Evolutionary conservation across 2,329 filamentous ascomycete genomes (phyloP).

Genomic region (Thelonectria discophora): DNA sequence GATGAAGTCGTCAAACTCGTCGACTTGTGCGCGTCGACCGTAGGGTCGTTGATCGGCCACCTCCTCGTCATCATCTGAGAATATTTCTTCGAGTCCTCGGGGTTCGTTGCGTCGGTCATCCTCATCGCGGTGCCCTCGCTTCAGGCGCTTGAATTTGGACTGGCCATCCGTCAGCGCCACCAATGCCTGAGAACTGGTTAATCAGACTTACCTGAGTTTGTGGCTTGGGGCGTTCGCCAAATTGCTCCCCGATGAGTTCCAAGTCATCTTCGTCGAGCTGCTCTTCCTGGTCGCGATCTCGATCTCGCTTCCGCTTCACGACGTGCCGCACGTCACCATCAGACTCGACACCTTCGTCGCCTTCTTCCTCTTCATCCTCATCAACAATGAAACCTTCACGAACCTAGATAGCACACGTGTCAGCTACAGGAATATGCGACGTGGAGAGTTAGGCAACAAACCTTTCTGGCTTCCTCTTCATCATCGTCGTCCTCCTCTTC

Average conservation of each 20-base stretch:
- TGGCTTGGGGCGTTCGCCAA: conserved; percentile 69
- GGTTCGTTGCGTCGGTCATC: conserved; percentile 70
- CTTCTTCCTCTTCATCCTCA: conserved; percentile 79
- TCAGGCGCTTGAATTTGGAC: conserved; percentile 95
- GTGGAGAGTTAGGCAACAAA: conserved; percentile 51
- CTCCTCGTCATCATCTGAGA: conserved; percentile 92
- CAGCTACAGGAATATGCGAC: conserved; percentile 2
- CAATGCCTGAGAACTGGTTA: neutral
- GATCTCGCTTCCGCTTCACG: conserved; percentile 78
- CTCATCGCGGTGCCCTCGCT: conserved; percentile 85
- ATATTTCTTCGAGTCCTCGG: conserved; percentile 88
- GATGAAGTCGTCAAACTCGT: conserved; percentile 95
- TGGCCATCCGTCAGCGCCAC: conserved; percentile 48
- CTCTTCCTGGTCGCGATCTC: conserved; percentile 84
- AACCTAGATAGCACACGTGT: conserved; percentile 62
- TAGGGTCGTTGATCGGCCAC: conserved; percentile 64
- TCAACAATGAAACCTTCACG: conserved; percentile 96
- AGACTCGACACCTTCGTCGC: conserved; percentile 70
- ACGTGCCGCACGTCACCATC: conserved; percentile 62
- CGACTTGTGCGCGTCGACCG: conserved; percentile 67
- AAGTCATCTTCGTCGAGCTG: conserved; percentile 95
- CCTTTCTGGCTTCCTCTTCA: conserved; percentile 81
- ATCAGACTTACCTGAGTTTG: conserved; percentile 71
- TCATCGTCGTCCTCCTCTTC: conserved; percentile 94
- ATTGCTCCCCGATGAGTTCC: conserved; percentile 88